Conservation (phyloP, 371 early-diverging fungal genomes). For the Saksenaea oblongispora region DNA sequence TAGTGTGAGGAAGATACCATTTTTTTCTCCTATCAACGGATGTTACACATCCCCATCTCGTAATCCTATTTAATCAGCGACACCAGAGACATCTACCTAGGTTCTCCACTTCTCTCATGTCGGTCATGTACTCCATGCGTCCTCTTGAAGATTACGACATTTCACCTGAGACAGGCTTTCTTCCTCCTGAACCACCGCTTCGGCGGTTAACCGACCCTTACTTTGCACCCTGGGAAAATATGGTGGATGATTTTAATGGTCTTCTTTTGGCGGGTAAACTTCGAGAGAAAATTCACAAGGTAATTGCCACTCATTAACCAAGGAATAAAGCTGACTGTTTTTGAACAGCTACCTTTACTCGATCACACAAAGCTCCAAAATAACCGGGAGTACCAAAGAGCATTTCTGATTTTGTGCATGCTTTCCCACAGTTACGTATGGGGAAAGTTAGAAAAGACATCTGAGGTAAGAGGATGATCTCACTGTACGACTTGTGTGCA, state of each 20-base stretch:
- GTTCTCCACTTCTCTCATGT: constrained; percentile 9
- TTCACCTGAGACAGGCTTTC: constrained; percentile 83
- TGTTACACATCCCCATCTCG: constrained; percentile 2
- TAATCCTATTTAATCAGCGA: constrained; percentile 2
- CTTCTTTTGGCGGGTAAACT: constrained; percentile 79
- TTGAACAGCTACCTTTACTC: constrained; percentile 73
- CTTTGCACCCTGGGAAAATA: constrained; percentile 88
- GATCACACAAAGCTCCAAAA: constrained; percentile 60
- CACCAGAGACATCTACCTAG: neutral
- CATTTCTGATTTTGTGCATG: constrained; percentile 84
- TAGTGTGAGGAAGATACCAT: neutral
- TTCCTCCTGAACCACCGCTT: constrained; percentile 79
- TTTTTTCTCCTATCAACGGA: neutral
- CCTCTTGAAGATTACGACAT: constrained; percentile 83
- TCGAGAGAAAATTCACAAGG: constrained; percentile 72
- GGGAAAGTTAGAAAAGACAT: constrained; percentile 81
- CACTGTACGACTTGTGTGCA: constrained; percentile 5
- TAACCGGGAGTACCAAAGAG: constrained; percentile 78
- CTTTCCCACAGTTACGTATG: constrained; percentile 92
- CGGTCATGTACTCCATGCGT: constrained; percentile 31
- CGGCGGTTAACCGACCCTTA: constrained; percentile 69
- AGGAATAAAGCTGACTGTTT: constrained; percentile 4
- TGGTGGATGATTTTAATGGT: constrained; percentile 77
- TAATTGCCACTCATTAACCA: constrained; percentile 24
- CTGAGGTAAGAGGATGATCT: constrained; percentile 54